Evolutionary conservation across 345 rosid genomes (phyloP), one percentile per base, ranked within the genome.

Genomic region (Physaria fendleri): DNA sequence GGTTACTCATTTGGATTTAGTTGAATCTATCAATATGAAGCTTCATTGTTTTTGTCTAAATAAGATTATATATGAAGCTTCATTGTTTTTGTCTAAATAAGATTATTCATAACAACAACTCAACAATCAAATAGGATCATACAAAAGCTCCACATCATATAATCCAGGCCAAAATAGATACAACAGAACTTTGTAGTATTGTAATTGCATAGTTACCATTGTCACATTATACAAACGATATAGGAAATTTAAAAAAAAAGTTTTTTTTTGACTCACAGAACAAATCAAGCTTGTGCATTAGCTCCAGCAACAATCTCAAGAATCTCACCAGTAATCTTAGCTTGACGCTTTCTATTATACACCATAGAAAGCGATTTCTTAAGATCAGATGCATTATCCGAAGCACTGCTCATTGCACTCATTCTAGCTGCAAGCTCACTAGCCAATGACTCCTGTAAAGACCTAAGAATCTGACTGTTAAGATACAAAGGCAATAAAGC

Each of bases 241-340:
- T 33, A 2, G 10, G 28, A 45, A 9, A 5, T 20, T n/a, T n/a
- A n/a, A n/a, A 28, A 56, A 21, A 10, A 41, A 60, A 59, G 66
- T 42, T 18, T 14, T 27, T 42, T 18, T 14, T 27, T 6, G 25
- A 16, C 32, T 48, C 44, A 28, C 33, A 64, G 57, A 44, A 20
- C 37, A 47, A 39, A 41, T 51, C 76, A 88, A 57, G 2, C 41
- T 66, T 83, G 68, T 23, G 98, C 97, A 59, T 84, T 56, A 47
- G 95, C 97, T 64, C 98, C 98, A 5, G 98, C 93, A 52, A 88
- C 86, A 71, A 92, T 86, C 77, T 92, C 97, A 85, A 92, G 75
- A 16, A 92, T 86, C 67, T 92, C 98, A 13, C 95, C 98, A 0
- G 97, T 92, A 62, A 92, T 86, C 74, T 92, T 92, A 15, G 98